Evolutionary conservation across 306 rosid genomes (phyloP).

Genomic region (Delonix regia): DNA sequence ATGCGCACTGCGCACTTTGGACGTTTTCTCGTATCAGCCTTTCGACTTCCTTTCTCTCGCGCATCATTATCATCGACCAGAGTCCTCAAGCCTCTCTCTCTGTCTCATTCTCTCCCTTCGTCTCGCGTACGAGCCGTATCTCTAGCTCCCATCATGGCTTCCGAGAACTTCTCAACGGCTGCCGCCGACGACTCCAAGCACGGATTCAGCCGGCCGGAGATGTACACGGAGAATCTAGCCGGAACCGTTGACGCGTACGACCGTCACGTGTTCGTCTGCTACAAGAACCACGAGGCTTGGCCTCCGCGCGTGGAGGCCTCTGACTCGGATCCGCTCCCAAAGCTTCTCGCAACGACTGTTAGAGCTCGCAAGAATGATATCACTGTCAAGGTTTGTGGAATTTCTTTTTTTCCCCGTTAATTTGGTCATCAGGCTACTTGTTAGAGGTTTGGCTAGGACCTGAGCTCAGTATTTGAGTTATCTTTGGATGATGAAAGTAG

Average conservation of each 20-base stretch:
- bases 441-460: not conserved
- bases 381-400: constrained; percentile 50
- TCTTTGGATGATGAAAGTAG: not conserved
- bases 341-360: constrained; percentile 54
- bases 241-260: constrained; percentile 76
- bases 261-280: constrained; percentile 89
- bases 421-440: not conserved
- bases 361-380: constrained; percentile 63
- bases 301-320: constrained; percentile 72
- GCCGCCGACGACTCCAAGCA: constrained; percentile 52
- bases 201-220: constrained; percentile 85
- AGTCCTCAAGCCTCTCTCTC: not conserved
- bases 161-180: constrained; percentile 34
- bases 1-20: constrained; percentile 31
- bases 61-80: not conserved
- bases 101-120: not conserved
- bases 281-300: constrained; percentile 73
- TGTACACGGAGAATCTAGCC: constrained; percentile 66
- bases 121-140: not conserved
- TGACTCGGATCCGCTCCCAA: constrained; percentile 70
- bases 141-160: constrained; percentile 45
- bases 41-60: not conserved
- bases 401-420: not conserved
- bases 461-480: not conserved
- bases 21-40: not conserved